Base-by-base conservation (phyloP, 768 basidiomycete genomes). In the Leccinum rimulosum region DNA sequence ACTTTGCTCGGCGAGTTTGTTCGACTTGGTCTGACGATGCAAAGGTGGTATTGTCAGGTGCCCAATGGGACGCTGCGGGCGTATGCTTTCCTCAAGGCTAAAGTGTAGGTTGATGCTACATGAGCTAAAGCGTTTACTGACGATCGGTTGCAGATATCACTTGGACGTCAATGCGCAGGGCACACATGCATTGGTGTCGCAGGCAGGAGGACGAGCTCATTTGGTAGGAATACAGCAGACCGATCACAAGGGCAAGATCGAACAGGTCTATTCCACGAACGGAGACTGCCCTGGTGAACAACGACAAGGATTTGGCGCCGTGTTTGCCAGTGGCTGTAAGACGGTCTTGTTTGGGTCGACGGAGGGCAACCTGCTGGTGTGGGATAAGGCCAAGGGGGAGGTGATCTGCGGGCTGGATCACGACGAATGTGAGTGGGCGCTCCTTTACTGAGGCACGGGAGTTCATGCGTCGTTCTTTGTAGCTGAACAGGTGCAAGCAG, bases 1-100 rank as follows among this genome's bases (percentile, higher is more conserved):
- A 10, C 9, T 48, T 49, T 48, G 27, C 55, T 45, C 19, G 6
- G 43, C 30, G 30, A 9, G 30, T 10, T 36, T 50, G 31, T 30
- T 50, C 1, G 31, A 19, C 6, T 25, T 31, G 50, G 40, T 47
- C 65, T 71, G 4, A 74, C 27, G 36, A 50, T 35, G 50, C 48
- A 28, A 57, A 88, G 86, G 61, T 88, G 88, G 87, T 80, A 84
- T 67, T 87, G 83, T 63, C 82, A 84, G 66, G 74, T 89, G 59
- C 85, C 85, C 0, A 86, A 87, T 62, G 87, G 87, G 28, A 87
- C 82, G 12, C 72, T 86, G 49, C 80, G 82, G 5, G 85, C 83
- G 11, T 83, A 82, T 57, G 75, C 80, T 6, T 86, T 87, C 65
- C 74, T 88, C 60, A 77, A 81, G 69, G 73, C 80, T 48, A 81